These are phyloP conservation scores for Plasmodium yoelii DNA, from an alignment of 169 alveolate species.

Conservation along the genomic window DNA sequence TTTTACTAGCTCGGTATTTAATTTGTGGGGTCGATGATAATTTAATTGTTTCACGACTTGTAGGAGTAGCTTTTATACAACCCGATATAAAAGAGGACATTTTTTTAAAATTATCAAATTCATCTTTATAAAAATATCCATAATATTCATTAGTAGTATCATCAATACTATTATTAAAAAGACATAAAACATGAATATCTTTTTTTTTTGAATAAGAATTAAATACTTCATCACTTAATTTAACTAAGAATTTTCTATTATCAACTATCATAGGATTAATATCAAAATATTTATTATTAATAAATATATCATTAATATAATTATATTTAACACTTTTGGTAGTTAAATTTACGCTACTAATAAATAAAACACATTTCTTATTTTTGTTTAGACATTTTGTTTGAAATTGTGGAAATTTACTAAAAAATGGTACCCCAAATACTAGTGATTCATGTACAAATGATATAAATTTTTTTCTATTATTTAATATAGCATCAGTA, in stretches of 20 bases:
- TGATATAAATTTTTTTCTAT: slow-evolving; percentile 48
- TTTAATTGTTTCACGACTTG: slow-evolving; percentile 15
- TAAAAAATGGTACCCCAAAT: slow-evolving; percentile 62
- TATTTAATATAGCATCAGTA: slow-evolving; percentile 10
- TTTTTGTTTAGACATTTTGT: slow-evolving; percentile 69
- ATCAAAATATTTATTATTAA: slow-evolving; percentile 63
- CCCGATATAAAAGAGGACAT: slow-evolving; percentile 34
- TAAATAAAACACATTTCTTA: slow-evolving; percentile 59
- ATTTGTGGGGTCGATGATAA: slow-evolving; percentile 38
- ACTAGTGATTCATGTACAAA: slow-evolving; percentile 59
- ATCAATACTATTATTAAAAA: slow-evolving; percentile 6
- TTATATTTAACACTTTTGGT: slow-evolving; percentile 33
- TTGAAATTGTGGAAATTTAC: slow-evolving; percentile 74
- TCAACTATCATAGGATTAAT: slow-evolving; percentile 58
- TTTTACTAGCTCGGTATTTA: slow-evolving; percentile 51
- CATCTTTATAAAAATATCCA: slow-evolving; percentile 65
- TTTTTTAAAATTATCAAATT: slow-evolving; percentile 54
- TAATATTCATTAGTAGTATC: slow-evolving; percentile 4
- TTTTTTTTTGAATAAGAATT: slow-evolving; percentile 25
- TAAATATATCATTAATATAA: slow-evolving; percentile 68
- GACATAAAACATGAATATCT: slow-evolving; percentile 72
- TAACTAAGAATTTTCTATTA: slow-evolving; percentile 20
- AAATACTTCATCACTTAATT: slow-evolving; percentile 64
- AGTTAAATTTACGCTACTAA: slow-evolving; percentile 11
- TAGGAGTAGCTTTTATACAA: slow-evolving; percentile 41